phyloP scores from a whole-genome alignment of 495 filamentous ascomycete species.

The Talaromyces proteolyticus region DNA sequence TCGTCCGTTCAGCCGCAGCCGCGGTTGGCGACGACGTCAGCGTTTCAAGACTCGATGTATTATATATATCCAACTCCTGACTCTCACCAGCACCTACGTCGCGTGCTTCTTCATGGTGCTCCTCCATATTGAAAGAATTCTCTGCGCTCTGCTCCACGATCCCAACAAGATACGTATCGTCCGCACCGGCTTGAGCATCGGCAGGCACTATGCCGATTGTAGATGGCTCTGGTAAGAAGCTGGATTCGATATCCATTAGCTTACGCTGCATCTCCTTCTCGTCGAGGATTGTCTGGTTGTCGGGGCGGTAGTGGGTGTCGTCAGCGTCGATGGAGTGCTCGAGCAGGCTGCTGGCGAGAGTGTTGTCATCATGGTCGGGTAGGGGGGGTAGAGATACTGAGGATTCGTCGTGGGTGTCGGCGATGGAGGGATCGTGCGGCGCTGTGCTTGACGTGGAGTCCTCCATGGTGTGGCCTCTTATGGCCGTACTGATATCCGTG shows the following conservation, averaged over 20 bases:
- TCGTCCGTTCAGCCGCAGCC: slow-evolving; percentile 53
- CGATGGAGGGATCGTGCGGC: background rate
- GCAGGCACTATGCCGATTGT: slow-evolving; percentile 32
- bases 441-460: no score
- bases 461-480: no score
- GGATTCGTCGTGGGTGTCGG: slow-evolving; percentile 12
- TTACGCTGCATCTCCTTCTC: slow-evolving; percentile 64
- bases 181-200: slow-evolving; percentile 18
- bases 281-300: slow-evolving; percentile 48
- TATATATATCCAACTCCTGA: slow-evolving; percentile 18
- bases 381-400: slow-evolving; percentile 27
- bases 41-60: slow-evolving; percentile 54
- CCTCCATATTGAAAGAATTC: background rate
- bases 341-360: slow-evolving; percentile 18
- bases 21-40: slow-evolving; percentile 62
- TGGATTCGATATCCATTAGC: slow-evolving; percentile 83
- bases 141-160: slow-evolving; percentile 10
- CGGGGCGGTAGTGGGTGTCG: slow-evolving; percentile 26
- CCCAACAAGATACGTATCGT: slow-evolving; percentile 40
- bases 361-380: slow-evolving; percentile 33
- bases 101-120: slow-evolving; percentile 7
- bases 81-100: no score
- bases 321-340: slow-evolving; percentile 29
- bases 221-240: slow-evolving; percentile 58
- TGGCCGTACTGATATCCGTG: no score